Conservation (phyloP, 192 early-diverging fungal genomes). For the Backusella sp. region DNA sequence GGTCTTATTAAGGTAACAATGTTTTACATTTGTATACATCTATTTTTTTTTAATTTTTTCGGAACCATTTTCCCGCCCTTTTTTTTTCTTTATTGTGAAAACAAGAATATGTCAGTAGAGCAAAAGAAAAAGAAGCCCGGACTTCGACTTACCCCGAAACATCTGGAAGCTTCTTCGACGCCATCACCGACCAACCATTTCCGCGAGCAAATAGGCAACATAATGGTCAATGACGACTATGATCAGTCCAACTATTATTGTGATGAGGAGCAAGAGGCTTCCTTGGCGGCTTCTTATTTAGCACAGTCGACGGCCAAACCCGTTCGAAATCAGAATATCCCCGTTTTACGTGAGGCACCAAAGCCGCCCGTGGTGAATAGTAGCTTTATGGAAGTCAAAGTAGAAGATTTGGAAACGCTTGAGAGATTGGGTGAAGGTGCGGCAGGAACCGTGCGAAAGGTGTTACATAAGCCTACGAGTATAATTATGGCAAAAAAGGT, state of each 20-base stretch:
- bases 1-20: too few relatives aligned
- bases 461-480: conserved; percentile 70
- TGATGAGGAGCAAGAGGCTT: conserved; percentile 14
- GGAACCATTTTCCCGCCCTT: neutral
- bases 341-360: conserved; percentile 3
- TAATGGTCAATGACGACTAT: conserved; percentile 5
- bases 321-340: neutral
- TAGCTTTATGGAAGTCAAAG: conserved; percentile 30
- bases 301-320: neutral
- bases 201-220: conserved; percentile 19
- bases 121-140: conserved; percentile 12
- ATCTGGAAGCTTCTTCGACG: neutral
- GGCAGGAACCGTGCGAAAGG: conserved; percentile 85
- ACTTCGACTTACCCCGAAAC: neutral
- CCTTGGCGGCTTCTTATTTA: conserved; percentile 10
- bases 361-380: neutral
- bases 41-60: too few relatives aligned
- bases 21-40: too few relatives aligned
- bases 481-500: conserved; percentile 95
- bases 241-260: neutral
- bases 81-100: neutral
- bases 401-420: conserved; percentile 73
- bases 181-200: conserved; percentile 14
- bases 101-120: neutral
- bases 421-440: conserved; percentile 88